Percentiles rank a stretch among this genome's conserved stretches.
Evolutionary conservation across 2,329 filamentous ascomycete species (phyloP).

Genomic region (Orbilia blumenaviensis): DNA sequence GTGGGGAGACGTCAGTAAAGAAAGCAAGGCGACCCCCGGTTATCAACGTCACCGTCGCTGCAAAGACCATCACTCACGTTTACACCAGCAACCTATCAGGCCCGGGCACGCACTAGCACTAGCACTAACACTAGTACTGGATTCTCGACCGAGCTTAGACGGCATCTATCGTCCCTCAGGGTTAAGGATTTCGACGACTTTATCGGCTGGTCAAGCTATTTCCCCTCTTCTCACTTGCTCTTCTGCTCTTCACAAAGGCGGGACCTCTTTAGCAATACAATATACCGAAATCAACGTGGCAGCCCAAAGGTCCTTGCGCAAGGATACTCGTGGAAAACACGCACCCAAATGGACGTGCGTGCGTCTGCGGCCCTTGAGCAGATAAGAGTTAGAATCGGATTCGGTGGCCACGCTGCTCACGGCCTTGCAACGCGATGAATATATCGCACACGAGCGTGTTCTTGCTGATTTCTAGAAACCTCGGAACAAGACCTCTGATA

Average conservation of each 20-base stretch:
- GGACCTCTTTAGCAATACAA: not conserved
- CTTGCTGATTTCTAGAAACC: conserved; percentile 23
- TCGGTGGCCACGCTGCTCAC: conserved; percentile 46
- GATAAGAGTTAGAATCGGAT: conserved; percentile 54
- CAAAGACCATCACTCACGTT: conserved; percentile 12
- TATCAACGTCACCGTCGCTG: not conserved
- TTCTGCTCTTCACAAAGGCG: not conserved
- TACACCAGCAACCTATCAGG: conserved; percentile 1
- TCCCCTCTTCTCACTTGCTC: not conserved
- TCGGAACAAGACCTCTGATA: not conserved
- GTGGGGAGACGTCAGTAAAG: not conserved
- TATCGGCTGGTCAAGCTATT: conserved; percentile 28
- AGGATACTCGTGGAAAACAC: conserved; percentile 25
- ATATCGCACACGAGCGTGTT: conserved; percentile 48
- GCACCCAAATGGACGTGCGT: conserved; percentile 16
- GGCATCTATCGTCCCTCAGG: conserved; percentile 31
- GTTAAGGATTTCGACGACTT: conserved; percentile 19
- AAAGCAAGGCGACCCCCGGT: not conserved
- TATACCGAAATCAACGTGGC: conserved; percentile 28
- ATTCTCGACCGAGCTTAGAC: conserved; percentile 3
- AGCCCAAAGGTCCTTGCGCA: not conserved
- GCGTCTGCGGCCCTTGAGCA: conserved; percentile 50
- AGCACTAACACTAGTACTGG: conserved; percentile 20
- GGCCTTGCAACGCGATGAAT: conserved; percentile 34
- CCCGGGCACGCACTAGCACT: not conserved